A percentile compares a stretch with the other conserved stretches of the same genome.
These are phyloP conservation scores for Litchi chinensis DNA, from an alignment of 345 rosid genomes.

Conservation along the genomic window DNA sequence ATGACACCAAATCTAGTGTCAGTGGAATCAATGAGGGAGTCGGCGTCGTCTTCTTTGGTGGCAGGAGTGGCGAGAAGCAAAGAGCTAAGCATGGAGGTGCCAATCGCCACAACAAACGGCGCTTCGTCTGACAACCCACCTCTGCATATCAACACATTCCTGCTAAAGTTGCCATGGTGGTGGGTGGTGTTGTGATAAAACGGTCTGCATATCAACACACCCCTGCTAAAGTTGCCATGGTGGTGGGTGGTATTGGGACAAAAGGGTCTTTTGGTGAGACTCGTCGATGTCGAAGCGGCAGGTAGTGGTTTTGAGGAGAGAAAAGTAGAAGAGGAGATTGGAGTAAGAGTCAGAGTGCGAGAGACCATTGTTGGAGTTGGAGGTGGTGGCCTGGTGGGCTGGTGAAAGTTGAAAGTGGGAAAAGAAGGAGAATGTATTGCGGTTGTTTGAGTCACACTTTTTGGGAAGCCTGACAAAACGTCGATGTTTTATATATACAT, in stretches of 20 bases:
- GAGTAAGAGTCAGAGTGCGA: not conserved
- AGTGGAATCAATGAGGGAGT: constrained; percentile 54
- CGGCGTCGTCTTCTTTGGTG: constrained; percentile 41
- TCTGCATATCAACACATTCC: constrained; percentile 44
- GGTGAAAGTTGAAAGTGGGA: no score
- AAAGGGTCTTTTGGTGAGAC: constrained; percentile 18
- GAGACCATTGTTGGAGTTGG: constrained; percentile 18
- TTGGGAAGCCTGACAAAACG: constrained; percentile 10
- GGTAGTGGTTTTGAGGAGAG: constrained; percentile 20
- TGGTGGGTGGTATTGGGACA: not conserved
- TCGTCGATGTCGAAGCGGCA: constrained; percentile 7
- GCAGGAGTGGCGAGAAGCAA: constrained; percentile 54
- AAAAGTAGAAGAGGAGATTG: constrained; percentile 17
- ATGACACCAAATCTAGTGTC: constrained; percentile 85
- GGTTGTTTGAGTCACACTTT: not conserved
- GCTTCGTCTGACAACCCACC: constrained; percentile 71
- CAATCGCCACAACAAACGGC: constrained; percentile 72
- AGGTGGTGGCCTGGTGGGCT: no score
- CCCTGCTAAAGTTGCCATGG: constrained; percentile 20
- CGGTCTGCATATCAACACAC: constrained; percentile 14
- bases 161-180: constrained; percentile 15
- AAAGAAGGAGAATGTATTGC: not conserved
- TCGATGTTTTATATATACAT: not conserved
- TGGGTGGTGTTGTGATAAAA: not conserved
- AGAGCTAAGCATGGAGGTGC: constrained; percentile 76